A percentile compares a stretch with the other conserved stretches of the same genome.
Evolutionary conservation across 139 green algal genomes (phyloP).

Genomic region (Chlamydomonas applanata): DNA sequence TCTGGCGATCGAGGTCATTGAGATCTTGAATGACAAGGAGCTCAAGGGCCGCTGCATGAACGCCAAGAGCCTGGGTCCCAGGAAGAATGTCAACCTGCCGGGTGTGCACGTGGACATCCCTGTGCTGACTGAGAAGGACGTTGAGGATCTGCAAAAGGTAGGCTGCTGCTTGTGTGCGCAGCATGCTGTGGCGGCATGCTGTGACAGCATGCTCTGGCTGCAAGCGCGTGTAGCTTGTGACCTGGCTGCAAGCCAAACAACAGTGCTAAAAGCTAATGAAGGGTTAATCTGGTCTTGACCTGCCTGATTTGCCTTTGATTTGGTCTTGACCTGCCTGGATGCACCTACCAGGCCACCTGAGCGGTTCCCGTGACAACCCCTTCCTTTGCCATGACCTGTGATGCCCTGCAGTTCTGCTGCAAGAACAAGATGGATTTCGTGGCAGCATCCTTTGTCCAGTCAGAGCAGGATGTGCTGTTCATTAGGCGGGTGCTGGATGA

Average conservation of each 20-base stretch:
- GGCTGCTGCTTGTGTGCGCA: conserved; percentile 12
- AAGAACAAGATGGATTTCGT: conserved; percentile 56
- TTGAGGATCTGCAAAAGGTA: conserved; percentile 63
- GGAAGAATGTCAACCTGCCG: conserved; percentile 70
- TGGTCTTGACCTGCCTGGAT: too few relatives aligned
- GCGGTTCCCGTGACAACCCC: too few relatives aligned
- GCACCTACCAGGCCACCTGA: too few relatives aligned
- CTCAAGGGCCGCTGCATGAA: conserved; percentile 25
- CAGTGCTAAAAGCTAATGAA: too few relatives aligned
- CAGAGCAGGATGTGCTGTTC: conserved; percentile 46
- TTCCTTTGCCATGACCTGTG: too few relatives aligned
- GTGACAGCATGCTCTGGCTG: conserved; percentile 24
- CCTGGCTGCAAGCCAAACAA: too few relatives aligned
- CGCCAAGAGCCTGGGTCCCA: conserved; percentile 28
- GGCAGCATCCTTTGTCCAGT: conserved; percentile 61
- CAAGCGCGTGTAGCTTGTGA: too few relatives aligned
- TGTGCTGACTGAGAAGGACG: conserved; percentile 67
- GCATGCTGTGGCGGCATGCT: not conserved
- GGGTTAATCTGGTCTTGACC: too few relatives aligned
- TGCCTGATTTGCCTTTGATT: too few relatives aligned
- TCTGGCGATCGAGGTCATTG: conserved; percentile 49
- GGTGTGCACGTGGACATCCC: conserved; percentile 60
- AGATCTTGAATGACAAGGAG: conserved; percentile 46
- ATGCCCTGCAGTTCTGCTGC: too few relatives aligned
- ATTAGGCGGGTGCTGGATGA: conserved; percentile 52